phyloP scores from a whole-genome alignment of 139 green algal species.

The Chlorella sp. region DNA sequence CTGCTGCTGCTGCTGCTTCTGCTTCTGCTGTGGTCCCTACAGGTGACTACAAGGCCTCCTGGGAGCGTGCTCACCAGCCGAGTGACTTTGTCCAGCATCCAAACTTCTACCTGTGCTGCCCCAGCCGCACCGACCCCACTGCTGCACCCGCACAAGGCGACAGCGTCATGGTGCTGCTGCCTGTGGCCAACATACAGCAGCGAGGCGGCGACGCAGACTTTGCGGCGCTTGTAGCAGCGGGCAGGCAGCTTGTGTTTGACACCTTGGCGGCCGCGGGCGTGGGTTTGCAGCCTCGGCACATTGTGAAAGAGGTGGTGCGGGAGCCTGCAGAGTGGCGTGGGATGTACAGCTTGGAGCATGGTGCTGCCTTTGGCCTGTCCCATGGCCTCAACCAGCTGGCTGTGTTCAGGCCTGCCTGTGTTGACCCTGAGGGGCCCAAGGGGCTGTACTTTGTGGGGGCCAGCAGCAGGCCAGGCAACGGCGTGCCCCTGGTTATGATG shows the following conservation, averaged over 20 bases:
- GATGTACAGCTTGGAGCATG: constrained; percentile 71
- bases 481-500: constrained; percentile 75
- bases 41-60: too few species aligned
- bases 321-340: neutral
- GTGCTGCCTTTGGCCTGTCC: constrained; percentile 75
- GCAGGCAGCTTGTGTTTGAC: too few species aligned
- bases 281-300: too few species aligned
- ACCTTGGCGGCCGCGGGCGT: too few species aligned
- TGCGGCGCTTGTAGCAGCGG: too few species aligned
- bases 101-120: constrained; percentile 88
- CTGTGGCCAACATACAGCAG: constrained; percentile 71
- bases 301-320: too few species aligned
- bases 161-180: constrained; percentile 62
- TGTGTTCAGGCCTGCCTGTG: constrained; percentile 46
- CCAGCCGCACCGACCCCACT: constrained; percentile 65
- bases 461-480: constrained; percentile 73
- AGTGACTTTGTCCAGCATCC: too few species aligned
- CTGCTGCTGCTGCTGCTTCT: too few species aligned
- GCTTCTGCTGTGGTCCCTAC: too few species aligned
- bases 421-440: too few species aligned
- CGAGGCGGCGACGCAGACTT: too few species aligned
- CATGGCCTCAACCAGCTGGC: constrained; percentile 77
- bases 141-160: constrained; percentile 55
- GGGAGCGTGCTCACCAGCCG: too few species aligned
- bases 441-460: constrained; percentile 78